Conservation (phyloP, 1,139 yeast species). For the Candida smagusa region DNA sequence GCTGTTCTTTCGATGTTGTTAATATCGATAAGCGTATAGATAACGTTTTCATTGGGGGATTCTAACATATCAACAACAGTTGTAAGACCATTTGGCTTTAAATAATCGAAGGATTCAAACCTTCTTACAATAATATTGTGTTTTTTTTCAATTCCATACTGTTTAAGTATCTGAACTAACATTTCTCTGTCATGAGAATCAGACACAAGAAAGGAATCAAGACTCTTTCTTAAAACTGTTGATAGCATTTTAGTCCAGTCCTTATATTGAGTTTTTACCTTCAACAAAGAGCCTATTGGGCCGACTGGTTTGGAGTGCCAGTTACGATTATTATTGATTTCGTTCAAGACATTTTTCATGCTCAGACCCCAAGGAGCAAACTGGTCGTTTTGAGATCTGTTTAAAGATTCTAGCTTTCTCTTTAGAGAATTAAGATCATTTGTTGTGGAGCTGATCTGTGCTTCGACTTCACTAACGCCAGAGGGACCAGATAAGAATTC, state of each 20-base stretch:
- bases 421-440: conserved; percentile 4
- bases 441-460: conserved; percentile 5
- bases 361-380: conserved; percentile 44
- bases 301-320: conserved; percentile 68
- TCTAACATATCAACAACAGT: conserved; percentile 62
- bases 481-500: conserved; percentile 1
- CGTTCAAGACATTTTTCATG: conserved; percentile 39
- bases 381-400: conserved; percentile 5
- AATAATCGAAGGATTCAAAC: conserved; percentile 56
- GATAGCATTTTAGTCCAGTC: conserved; percentile 67
- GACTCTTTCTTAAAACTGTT: conserved; percentile 37
- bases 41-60: conserved; percentile 51
- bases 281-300: conserved; percentile 68
- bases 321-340: conserved; percentile 31
- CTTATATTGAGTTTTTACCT: conserved; percentile 52
- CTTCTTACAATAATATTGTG: conserved; percentile 48
- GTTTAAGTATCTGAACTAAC: conserved; percentile 43
- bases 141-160: conserved; percentile 22
- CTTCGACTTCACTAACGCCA: conserved; percentile 3
- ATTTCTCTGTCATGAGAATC: conserved; percentile 57
- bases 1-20: conserved; percentile 58
- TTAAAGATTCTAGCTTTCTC: conserved; percentile 16
- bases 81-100: conserved; percentile 27
- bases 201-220: conserved; percentile 67
- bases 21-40: conserved; percentile 64